phyloP scores from a whole-genome alignment of 75 land plant genomes.

The Sequoia sempervirens region DNA sequence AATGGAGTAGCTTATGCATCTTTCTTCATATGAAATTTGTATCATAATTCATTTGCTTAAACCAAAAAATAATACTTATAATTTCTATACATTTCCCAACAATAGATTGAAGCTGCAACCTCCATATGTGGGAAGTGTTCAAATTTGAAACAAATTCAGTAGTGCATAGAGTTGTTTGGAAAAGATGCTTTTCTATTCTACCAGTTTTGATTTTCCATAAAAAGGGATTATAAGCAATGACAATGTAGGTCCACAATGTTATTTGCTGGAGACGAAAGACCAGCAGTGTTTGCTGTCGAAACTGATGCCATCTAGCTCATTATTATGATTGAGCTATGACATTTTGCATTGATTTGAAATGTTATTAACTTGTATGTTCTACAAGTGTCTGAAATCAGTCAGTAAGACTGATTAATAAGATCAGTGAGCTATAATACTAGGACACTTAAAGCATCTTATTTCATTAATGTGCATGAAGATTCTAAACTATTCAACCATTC shows the following conservation, averaged over 20 bases:
- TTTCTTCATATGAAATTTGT: neutral
- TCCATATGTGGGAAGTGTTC: neutral
- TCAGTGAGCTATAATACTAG: neutral
- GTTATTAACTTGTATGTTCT: neutral
- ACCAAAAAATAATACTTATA: neutral
- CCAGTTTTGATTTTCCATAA: neutral
- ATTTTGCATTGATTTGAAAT: neutral
- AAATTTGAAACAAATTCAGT: neutral
- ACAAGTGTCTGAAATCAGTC: neutral
- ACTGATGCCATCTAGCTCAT: neutral
- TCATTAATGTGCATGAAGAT: neutral
- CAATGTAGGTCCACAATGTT: neutral
- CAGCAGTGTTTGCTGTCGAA: neutral
- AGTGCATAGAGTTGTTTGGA: neutral
- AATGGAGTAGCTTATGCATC: neutral
- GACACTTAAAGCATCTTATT: neutral
- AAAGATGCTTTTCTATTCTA: neutral
- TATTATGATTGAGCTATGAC: neutral
- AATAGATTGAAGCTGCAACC: neutral
- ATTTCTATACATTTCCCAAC: neutral
- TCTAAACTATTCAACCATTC: neutral
- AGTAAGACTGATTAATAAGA: neutral
- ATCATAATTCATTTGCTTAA: neutral
- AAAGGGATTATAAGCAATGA: neutral
- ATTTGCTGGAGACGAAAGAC: neutral